A percentile compares a stretch with the other conserved stretches of the same genome.
phyloP scores from a whole-genome alignment of 495 filamentous ascomycete genomes.

The Beverwykella pulmonaria region DNA sequence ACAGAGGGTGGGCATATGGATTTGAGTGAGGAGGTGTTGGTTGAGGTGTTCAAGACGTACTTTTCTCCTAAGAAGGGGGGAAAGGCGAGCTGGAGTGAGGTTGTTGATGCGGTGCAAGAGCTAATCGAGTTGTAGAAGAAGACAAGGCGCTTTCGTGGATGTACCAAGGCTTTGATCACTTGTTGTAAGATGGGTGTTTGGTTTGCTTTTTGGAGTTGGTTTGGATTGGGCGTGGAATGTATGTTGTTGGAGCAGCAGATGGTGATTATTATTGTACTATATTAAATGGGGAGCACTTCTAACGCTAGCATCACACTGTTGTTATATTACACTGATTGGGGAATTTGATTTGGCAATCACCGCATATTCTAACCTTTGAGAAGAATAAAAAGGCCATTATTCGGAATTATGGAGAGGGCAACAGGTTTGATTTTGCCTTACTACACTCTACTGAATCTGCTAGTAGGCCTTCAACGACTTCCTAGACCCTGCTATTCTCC shows the following conservation, averaged over 20 bases:
- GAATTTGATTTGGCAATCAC: no score
- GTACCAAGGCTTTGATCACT: background rate
- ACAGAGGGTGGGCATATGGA: slow-evolving; percentile 82
- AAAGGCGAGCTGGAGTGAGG: slow-evolving; percentile 1
- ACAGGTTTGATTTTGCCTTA: no score
- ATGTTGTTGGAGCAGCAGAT: background rate
- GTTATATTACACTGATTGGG: background rate
- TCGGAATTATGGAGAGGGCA: no score
- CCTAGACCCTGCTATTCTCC: no score
- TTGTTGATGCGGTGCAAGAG: slow-evolving; percentile 10
- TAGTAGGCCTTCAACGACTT: no score
- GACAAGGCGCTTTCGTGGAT: background rate
- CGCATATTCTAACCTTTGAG: no score
- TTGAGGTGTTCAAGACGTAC: slow-evolving; percentile 69
- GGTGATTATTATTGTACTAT: background rate
- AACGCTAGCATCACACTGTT: background rate
- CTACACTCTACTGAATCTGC: no score
- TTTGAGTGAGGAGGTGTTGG: slow-evolving; percentile 67
- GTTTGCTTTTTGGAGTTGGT: background rate
- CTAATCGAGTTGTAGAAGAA: slow-evolving; percentile 26
- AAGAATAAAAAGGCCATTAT: no score
- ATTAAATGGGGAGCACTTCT: no score
- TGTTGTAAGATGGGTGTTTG: background rate
- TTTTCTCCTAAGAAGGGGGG: slow-evolving; percentile 56
- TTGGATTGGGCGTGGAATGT: background rate